Base-by-base conservation (phyloP, 2,329 filamentous ascomycete genomes). In the Sarocladium brachiariae region DNA sequence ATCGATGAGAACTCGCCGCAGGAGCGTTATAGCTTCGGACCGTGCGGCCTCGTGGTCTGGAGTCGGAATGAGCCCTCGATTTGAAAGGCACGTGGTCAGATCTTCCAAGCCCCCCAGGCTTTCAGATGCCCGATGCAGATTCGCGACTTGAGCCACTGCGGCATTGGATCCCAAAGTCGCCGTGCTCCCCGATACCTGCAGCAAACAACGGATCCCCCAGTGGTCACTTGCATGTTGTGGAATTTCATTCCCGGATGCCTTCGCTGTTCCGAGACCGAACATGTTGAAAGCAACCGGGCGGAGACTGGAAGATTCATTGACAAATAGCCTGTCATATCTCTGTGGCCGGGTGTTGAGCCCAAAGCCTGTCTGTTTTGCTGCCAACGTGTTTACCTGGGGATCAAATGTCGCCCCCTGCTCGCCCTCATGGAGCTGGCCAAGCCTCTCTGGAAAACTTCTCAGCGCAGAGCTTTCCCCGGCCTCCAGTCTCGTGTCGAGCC, bases 371-470 rank as follows among this genome's bases (percentile, higher is more conserved):
- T 73, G 73, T 10, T 70, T 66, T 1, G 74, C 71, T 2, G 83
- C 81, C 11, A 84, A 67, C 1, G 63, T 61, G 56, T 87, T 87
- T 5, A 65, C 64, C 2, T 65, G 64, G 1, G 82, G 82, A 57
- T 86, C 76, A 59, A 83, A 86, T 0, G 83, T 87, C 3, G 81
- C 79, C 1, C 81, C 83, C 53, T 80, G 72, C 59, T 86, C 82
- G 2, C 81, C 83, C 49, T 80, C 74, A 25, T 72, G 74, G 1
- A 71, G 54, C 14, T 72, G 66, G 8, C 58, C 52, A 4, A 59
- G 52, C 5, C 56, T 61, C 14, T 69, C 63, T 34, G 56, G 57
- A 4, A 53, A 52, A 16, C 50, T 56, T 1, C 16, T 37, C 3
- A 57, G 52, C 31, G 58, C 58, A 4, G 66, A 68, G 30, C 65